A percentile compares a stretch with the other conserved stretches of the same genome.
These are phyloP conservation scores for Ettlia oleoabundans DNA, from an alignment of 139 green algal genomes.

Conservation along the genomic window DNA sequence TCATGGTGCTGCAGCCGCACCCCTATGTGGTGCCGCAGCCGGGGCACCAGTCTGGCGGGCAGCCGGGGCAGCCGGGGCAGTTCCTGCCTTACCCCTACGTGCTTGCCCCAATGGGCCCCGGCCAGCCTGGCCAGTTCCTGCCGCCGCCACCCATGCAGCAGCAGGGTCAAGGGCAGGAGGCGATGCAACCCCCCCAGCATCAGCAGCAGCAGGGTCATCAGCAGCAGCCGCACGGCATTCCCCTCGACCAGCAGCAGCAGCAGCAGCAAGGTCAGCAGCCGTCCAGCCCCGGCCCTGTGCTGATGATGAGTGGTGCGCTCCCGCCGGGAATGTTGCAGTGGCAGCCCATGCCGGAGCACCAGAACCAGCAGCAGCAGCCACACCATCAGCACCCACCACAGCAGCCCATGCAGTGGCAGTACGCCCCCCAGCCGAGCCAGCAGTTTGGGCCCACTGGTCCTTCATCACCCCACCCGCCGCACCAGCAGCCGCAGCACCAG, in stretches of 20 bases:
- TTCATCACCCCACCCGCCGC: not conserved
- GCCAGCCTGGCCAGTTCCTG: not conserved
- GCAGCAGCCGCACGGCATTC: not conserved
- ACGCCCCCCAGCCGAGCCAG: not conserved
- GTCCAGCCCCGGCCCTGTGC: not conserved
- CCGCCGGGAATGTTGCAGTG: slow-evolving; percentile 4
- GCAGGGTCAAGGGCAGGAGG: not conserved
- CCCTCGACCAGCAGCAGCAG: not conserved
- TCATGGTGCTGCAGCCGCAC: slow-evolving; percentile 1
- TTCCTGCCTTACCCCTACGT: not conserved
- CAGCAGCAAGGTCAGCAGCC: not conserved
- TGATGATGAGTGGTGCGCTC: not conserved
- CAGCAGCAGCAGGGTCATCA: not conserved
- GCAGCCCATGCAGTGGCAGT: not conserved
- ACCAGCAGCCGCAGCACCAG: not conserved
- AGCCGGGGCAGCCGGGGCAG: not conserved
- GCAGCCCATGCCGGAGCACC: not conserved
- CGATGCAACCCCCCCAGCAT: not conserved
- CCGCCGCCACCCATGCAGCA: not conserved
- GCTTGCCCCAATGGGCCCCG: not conserved
- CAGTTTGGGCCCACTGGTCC: not conserved
- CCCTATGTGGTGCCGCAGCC: not conserved
- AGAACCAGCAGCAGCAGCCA: not conserved
- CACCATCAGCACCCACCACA: no score
- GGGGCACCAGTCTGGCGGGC: not conserved